Base-by-base conservation (phyloP, 768 basidiomycete species). In the Panus rudis region DNA sequence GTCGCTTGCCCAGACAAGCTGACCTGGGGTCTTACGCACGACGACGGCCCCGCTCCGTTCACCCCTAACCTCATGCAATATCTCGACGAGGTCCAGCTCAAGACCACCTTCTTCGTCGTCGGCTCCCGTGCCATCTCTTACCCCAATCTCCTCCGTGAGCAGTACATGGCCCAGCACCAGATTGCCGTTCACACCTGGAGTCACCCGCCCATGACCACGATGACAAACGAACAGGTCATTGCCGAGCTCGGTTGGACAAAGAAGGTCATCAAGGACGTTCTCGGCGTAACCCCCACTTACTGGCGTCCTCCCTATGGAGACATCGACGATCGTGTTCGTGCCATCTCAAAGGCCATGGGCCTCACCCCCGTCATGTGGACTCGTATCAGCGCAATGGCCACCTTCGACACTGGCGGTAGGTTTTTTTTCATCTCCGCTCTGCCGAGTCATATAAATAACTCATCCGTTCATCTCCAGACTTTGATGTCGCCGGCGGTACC, bases 231-330 rank as follows among this genome's bases (percentile, higher is more conserved):
- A 41, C 62, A 85, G 52, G 78, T 91, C 54, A 85, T 93, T 45
- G 90, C 89, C 32, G 90, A 92, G 60, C 68, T 94, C 25, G 89
- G 86, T 3, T 94, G 89, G 89, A 74, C 83, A 4, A 84, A 76
- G 63, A 83, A 92, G 64, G 70, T 82, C 45, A 92, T 94, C 63
- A 80, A 80, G 58, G 87, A 92, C 56, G 75, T 85, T 34, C 66
- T 81, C 25, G 91, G 83, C 37, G 78, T 86, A 12, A 82, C 84
- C 0, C 88, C 88, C 19, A 78, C 78, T 52, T 79, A 72, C 62
- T 85, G 86, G 80, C 71, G 88, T 42, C 87, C 89, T 27, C 88
- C 88, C 33, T 93, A 70, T 54, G 84, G 84, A 48, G 86, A 86
- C 57, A 81, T 86, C 40, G 84, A 84, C 60, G 78, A 92, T 62